These are phyloP conservation scores for Ogataea hybrid DNA, from an alignment of 1,139 yeast genomes.

Conservation along the genomic window DNA sequence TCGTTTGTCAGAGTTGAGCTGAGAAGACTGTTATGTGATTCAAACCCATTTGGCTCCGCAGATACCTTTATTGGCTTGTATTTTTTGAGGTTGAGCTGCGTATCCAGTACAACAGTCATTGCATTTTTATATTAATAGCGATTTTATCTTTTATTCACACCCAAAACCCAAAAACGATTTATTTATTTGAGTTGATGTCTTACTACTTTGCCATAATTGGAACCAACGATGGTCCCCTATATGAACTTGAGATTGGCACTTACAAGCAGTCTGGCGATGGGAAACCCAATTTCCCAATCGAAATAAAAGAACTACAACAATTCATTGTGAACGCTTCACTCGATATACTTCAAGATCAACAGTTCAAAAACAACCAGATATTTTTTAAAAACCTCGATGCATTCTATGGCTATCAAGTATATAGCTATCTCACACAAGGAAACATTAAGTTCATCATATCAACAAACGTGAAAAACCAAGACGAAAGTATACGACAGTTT, in stretches of 20 bases:
- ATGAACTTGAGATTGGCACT: constrained; percentile 84
- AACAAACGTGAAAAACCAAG: constrained; percentile 46
- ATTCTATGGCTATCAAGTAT: constrained; percentile 76
- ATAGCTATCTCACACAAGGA: constrained; percentile 86
- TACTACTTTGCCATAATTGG: constrained; percentile 89
- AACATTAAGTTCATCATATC: constrained; percentile 72
- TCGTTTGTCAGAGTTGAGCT: constrained; percentile 14
- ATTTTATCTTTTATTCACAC: not conserved
- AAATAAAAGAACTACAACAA: constrained; percentile 78
- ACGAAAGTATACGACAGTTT: constrained; percentile 74
- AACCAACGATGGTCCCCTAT: constrained; percentile 79
- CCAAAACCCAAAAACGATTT: not conserved
- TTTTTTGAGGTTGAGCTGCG: constrained; percentile 16
- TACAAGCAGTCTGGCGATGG: constrained; percentile 65
- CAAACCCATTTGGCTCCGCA: not conserved
- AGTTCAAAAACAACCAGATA: constrained; percentile 68
- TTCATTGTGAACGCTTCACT: constrained; percentile 85
- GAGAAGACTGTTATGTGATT: constrained; percentile 5
- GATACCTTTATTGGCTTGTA: constrained; percentile 10
- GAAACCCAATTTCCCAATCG: constrained; percentile 60
- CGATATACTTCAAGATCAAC: constrained; percentile 85
- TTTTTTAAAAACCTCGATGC: constrained; percentile 79
- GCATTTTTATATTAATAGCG: not conserved
- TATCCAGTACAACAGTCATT: constrained; percentile 13
- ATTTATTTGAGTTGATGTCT: constrained; percentile 43